A percentile compares a stretch with the other conserved stretches of the same genome.
Evolutionary conservation across 257 asterid species (phyloP).

Genomic region (Asclepias syriaca): DNA sequence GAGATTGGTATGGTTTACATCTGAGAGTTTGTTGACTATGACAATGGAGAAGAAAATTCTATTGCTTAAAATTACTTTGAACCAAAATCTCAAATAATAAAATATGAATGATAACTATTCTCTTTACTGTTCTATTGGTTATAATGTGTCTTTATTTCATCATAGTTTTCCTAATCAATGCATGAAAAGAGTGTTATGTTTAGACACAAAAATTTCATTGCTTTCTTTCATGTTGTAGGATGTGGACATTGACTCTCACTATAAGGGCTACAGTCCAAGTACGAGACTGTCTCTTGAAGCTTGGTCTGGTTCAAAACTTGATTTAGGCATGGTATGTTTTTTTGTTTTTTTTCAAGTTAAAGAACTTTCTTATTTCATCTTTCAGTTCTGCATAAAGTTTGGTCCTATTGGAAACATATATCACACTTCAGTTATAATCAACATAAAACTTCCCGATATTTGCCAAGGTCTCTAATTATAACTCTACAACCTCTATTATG

Average conservation of each 20-base stretch:
- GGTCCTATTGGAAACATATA: neutral
- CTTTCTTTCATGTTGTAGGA: conserved; percentile 40
- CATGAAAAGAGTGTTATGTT: neutral
- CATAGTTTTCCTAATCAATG: neutral
- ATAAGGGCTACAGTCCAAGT: conserved; percentile 61
- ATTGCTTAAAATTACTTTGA: neutral
- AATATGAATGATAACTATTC: neutral
- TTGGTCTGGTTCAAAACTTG: conserved; percentile 89
- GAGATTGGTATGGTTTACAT: neutral
- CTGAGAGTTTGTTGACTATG: neutral
- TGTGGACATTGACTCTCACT: conserved; percentile 63
- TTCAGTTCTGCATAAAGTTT: neutral
- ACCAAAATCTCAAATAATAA: neutral
- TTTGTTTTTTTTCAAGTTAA: neutral
- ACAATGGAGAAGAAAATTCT: neutral
- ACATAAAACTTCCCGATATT: neutral
- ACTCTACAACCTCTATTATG: neutral
- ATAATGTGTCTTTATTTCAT: neutral
- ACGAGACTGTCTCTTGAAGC: conserved; percentile 87
- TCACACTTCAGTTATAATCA: neutral
- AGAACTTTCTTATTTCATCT: conserved; percentile 2
- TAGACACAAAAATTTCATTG: neutral
- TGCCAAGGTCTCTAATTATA: neutral
- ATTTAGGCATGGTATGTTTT: conserved; percentile 82
- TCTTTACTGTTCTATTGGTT: neutral